phyloP scores from a whole-genome alignment of 345 rosid species.

The Populus nigra region DNA sequence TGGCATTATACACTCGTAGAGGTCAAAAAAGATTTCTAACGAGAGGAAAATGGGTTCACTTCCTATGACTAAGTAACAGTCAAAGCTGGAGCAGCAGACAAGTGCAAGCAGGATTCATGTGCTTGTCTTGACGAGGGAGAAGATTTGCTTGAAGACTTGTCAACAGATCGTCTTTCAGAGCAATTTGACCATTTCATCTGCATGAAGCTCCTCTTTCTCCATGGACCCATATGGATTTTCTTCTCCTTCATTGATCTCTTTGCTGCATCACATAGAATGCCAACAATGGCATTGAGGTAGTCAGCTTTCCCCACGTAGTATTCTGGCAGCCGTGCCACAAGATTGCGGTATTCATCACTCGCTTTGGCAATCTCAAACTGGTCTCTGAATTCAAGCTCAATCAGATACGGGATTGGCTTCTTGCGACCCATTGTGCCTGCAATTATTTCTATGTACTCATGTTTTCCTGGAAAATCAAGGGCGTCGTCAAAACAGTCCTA shows the following conservation, averaged over 20 bases:
- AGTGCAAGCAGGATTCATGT: conserved; percentile 12
- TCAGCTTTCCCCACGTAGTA: conserved; percentile 43
- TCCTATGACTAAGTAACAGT: conserved; percentile 6
- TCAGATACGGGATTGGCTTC: conserved; percentile 37
- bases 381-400: conserved; percentile 45
- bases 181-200: conserved; percentile 52
- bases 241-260: conserved; percentile 48
- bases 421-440: conserved; percentile 29
- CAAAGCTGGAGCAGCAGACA: conserved; percentile 10
- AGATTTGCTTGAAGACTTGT: neutral
- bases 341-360: conserved; percentile 33
- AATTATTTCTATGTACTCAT: conserved; percentile 40
- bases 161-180: neutral
- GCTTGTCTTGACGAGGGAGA: conserved; percentile 3
- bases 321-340: conserved; percentile 34
- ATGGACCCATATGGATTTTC: conserved; percentile 45
- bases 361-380: conserved; percentile 48
- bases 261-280: conserved; percentile 38
- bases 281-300: conserved; percentile 32
- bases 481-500: neutral
- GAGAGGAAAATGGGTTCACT: neutral
- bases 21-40: neutral
- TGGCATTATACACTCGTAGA: neutral
- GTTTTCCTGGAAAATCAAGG: conserved; percentile 26
- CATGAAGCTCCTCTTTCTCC: conserved; percentile 51